Base-by-base conservation (phyloP, 768 basidiomycete genomes). In the Lactarius hengduanensis region DNA sequence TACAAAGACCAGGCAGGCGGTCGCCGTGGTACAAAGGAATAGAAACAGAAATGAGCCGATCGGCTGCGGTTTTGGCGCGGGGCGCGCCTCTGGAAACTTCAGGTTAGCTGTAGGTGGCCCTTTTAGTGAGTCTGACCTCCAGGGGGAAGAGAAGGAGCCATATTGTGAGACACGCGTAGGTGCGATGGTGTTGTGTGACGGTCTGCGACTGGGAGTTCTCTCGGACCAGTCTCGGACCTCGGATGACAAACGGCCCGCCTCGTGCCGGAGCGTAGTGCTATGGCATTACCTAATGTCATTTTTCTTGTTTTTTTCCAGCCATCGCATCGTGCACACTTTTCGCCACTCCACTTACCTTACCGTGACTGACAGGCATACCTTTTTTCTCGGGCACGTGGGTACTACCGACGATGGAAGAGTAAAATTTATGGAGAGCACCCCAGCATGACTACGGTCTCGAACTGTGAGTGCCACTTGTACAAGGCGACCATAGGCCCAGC, bases 61-160 rank as follows among this genome's bases (percentile, higher is more conserved):
- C 18, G 88, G 88, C 67, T 88, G 81, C 13, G 87, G 87, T 71
- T 84, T 86, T 10, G 80, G 83, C 16, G 83, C 80, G 57, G 78
- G 77, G 40, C 80, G 80, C 7, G 87, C 57, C 41, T 71, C 70
- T 71, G 53, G 26, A 50, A 4, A 15, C 50, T 59, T 50, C 6
- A 54, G 1, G 62, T 67, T 50, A 69, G 66, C 47, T 30, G 53
- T 63, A 30, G 3, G 20, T 28, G 15, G 26, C 7, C 22, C 16
- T 11, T 15, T 10, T n/a, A 43, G 26, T 7, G 57, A 60, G 2
- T 15, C 67, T 65, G 30, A 65, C 64, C 45, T 60, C 67, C 64
- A 57, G 63, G 67, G 6, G 55, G 65, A 58, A 61, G 47, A 18
- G 57, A 43, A 64, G 66, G 62, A 18, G 61, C 13, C 57, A 67